Base-by-base conservation (phyloP, 352 stramenopile species). In the Thraustotheca clavata region DNA sequence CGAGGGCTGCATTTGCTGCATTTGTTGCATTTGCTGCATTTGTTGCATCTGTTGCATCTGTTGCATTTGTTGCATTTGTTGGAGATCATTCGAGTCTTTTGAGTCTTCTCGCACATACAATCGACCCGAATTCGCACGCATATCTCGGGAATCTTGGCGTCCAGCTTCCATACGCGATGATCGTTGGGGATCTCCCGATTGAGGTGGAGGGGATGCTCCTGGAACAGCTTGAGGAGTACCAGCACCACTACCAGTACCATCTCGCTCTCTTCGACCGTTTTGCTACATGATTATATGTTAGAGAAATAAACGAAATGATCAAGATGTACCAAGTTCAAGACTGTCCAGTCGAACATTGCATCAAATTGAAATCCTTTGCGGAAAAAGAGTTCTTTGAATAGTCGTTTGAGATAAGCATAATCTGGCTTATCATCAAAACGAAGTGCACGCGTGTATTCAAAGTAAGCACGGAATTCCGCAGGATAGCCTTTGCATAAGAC, bases 341-440 rank as follows among this genome's bases (percentile, higher is more conserved):
- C 38, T 35, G 31, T 59, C 59, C 59, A 66, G 48, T 66, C 59
- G 36, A 66, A 70, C 32, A 6, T 27, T 6, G 38, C 41, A 27
- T 29, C 32, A 33, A 14, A 16, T 39, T 50, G 8, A 16, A 47
- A 54, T 16, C 66, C 60, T 20, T 72, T 67, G 18, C 61, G 49
- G 20, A 62, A 60, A 43, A 67, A 67, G 0, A 72, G 35, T 20
- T 72, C 60, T 16, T 39, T 55, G 74, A 96, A 97, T 67, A 97
- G 87, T 20, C 80, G 80, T 49, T 88, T 80, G 4, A 98, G 72
- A 73, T 97, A 97, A 20, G 80, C 78, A 77, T 97, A 96, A 75
- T 98, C 94, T 18, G 91, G 91, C 72, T 97, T 97, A 22, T 92
- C 91, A 57, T 98, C 93, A 62, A 98, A 98, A 67, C 95, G 96